Conservation (phyloP, 139 green algal genomes). For the Chlorella sp. region DNA sequence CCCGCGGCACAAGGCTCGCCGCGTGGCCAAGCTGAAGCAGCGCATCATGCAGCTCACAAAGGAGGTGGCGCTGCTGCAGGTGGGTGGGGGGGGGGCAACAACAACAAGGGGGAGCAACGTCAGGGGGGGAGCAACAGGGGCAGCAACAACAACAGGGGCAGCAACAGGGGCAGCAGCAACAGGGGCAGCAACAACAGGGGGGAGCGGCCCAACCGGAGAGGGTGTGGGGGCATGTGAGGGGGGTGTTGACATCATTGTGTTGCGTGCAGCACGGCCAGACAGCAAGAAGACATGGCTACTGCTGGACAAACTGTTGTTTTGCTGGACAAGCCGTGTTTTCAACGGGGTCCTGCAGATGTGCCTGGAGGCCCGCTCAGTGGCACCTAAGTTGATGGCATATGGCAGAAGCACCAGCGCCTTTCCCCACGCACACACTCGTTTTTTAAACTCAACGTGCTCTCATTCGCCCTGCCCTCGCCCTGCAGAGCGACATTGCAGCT, state of each 20-base stretch:
- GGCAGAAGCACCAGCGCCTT: too few species aligned
- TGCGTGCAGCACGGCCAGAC: background rate
- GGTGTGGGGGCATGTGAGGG: background rate
- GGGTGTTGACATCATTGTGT: background rate
- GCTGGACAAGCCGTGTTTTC: background rate
- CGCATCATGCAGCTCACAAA: background rate
- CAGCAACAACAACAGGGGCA: too few species aligned
- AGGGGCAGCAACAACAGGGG: too few species aligned
- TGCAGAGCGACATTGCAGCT: slow-evolving; percentile 14
- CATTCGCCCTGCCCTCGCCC: background rate
- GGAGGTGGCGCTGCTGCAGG: slow-evolving; percentile 25
- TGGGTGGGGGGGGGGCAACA: background rate
- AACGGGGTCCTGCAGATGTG: background rate
- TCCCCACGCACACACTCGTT: too few species aligned
- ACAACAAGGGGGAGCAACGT: too few species aligned
- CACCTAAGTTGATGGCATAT: background rate
- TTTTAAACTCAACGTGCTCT: background rate
- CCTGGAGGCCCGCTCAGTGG: background rate
- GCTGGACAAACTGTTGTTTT: too few species aligned
- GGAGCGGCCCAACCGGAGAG: too few species aligned
- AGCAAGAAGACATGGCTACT: too few species aligned
- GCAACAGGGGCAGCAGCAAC: too few species aligned
- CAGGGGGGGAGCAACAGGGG: too few species aligned
- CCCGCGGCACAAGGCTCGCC: slow-evolving; percentile 6
- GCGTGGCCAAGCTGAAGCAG: slow-evolving; percentile 26